A percentile compares a stretch with the other conserved stretches of the same genome.
Conservation (phyloP, 352 stramenopile genomes). For the Globisporangium paroecandrum region DNA sequence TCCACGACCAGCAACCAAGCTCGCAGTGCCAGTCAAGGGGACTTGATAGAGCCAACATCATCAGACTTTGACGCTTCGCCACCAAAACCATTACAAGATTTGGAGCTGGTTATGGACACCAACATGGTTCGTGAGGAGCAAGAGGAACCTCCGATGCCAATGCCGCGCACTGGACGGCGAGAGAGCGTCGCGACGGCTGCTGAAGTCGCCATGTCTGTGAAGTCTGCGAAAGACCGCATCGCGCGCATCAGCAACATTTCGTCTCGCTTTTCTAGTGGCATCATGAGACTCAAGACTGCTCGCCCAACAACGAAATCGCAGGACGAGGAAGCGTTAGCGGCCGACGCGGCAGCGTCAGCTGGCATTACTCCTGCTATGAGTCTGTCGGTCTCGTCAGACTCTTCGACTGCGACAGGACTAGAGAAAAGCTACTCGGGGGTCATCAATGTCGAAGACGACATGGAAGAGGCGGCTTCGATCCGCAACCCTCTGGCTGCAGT, state of each 20-base stretch:
- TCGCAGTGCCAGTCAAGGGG: constrained; percentile 30
- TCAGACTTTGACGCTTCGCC: constrained; percentile 18
- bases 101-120: constrained; percentile 21
- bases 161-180: constrained; percentile 5
- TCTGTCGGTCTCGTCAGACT: constrained; percentile 12
- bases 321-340: constrained; percentile 15
- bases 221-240: constrained; percentile 52
- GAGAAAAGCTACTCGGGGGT: constrained; percentile 19
- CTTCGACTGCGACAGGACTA: constrained; percentile 17
- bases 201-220: constrained; percentile 54
- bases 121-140: constrained; percentile 23
- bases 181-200: constrained; percentile 19
- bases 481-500: constrained; percentile 19
- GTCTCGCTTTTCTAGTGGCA: constrained; percentile 66
- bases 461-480: constrained; percentile 16
- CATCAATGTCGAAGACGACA: constrained; percentile 17
- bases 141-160: constrained; percentile 11
- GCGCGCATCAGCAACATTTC: constrained; percentile 65
- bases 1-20: constrained; percentile 7
- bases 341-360: background rate
- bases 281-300: constrained; percentile 43
- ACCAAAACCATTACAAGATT: constrained; percentile 14
- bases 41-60: constrained; percentile 28
- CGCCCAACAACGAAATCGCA: constrained; percentile 16
- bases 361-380: constrained; percentile 15